phyloP scores from a whole-genome alignment of 305 asterid species.

The Solanum aculeatissimum region DNA sequence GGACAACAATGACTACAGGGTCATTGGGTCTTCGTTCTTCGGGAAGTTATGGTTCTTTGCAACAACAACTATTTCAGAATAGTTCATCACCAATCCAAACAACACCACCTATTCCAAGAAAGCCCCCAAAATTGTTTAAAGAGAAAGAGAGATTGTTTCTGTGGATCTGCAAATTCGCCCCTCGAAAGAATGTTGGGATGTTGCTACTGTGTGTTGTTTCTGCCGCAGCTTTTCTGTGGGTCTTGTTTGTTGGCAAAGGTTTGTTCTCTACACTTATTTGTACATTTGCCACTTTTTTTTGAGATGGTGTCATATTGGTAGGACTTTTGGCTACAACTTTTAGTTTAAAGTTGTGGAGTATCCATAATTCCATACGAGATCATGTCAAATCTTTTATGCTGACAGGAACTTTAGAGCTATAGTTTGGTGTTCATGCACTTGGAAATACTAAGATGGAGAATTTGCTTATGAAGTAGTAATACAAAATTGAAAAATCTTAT shows the following conservation, averaged over 20 bases:
- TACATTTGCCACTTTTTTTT: neutral
- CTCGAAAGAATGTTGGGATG: slow-evolving; percentile 82
- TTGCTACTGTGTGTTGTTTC: slow-evolving; percentile 59
- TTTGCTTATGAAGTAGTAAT: neutral
- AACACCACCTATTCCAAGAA: slow-evolving; percentile 53
- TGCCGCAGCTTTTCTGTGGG: slow-evolving; percentile 68
- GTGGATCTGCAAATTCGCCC: slow-evolving; percentile 70
- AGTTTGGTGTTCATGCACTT: neutral
- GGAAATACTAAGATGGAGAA: neutral
- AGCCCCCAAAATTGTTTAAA: slow-evolving; percentile 63
- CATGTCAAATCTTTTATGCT: neutral
- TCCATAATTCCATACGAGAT: neutral
- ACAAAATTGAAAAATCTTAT: neutral
- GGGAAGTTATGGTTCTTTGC: slow-evolving; percentile 90
- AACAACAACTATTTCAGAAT: slow-evolving; percentile 46
- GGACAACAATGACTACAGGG: slow-evolving; percentile 70
- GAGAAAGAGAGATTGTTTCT: slow-evolving; percentile 64
- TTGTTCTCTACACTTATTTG: neutral
- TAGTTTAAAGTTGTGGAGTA: neutral
- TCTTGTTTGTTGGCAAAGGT: slow-evolving; percentile 73
- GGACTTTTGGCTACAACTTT: neutral
- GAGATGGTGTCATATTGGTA: neutral
- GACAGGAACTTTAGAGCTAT: neutral
- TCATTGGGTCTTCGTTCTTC: slow-evolving; percentile 91
- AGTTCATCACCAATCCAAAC: slow-evolving; percentile 37